A percentile compares a stretch with the other conserved stretches of the same genome.
Conservation (phyloP, 805 yeast genomes). For the Cyberlindnera amylophila region DNA sequence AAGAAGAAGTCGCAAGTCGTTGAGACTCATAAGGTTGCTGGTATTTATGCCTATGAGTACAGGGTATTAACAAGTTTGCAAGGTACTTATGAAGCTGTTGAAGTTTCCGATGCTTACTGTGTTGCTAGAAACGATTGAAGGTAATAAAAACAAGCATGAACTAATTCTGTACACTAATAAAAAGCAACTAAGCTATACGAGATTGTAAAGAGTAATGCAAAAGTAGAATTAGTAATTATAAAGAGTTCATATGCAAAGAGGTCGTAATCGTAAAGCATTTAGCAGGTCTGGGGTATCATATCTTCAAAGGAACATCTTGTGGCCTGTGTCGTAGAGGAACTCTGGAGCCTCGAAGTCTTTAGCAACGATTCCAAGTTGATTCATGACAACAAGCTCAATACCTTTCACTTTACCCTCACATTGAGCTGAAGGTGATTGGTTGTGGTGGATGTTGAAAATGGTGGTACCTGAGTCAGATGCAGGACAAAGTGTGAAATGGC, state of each 20-base stretch:
- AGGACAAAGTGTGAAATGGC: slow-evolving; percentile 15
- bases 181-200: too few relatives aligned
- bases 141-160: not conserved
- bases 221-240: too few relatives aligned
- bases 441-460: slow-evolving; percentile 11
- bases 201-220: too few relatives aligned
- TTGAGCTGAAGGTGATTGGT: slow-evolving; percentile 1
- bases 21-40: slow-evolving; percentile 52
- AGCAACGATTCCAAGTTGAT: slow-evolving; percentile 13
- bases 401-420: slow-evolving; percentile 8
- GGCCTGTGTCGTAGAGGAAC: slow-evolving; percentile 15
- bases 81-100: slow-evolving; percentile 92
- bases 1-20: slow-evolving; percentile 54
- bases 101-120: slow-evolving; percentile 84
- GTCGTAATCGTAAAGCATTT: not conserved
- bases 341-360: slow-evolving; percentile 19
- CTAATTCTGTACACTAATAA: slow-evolving; percentile 6
- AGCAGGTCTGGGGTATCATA: not conserved
- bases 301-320: slow-evolving; percentile 8
- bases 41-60: slow-evolving; percentile 66
- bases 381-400: slow-evolving; percentile 11
- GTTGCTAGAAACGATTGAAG: slow-evolving; percentile 38
- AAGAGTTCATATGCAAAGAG: too few relatives aligned
- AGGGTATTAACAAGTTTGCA: slow-evolving; percentile 75
- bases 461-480: not conserved